Conservation (phyloP, 768 basidiomycete species). For the Sporobolomyces pararoseus region DNA sequence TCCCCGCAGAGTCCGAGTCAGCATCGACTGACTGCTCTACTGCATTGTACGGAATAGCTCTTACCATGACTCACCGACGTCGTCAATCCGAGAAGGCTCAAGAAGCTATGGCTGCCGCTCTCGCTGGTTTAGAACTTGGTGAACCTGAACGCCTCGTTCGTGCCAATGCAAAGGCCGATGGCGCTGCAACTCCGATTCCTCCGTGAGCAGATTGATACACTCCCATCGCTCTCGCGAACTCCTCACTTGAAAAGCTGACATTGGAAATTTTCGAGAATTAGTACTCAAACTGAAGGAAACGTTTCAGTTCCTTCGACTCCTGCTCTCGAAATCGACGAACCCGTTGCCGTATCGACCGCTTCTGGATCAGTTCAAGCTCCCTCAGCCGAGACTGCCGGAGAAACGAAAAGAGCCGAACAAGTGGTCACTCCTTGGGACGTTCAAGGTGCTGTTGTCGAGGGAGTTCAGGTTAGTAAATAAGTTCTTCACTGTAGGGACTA, state of each 20-base stretch:
- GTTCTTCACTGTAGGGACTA: too few relatives aligned
- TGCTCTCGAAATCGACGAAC: conserved; percentile 25
- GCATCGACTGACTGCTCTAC: too few relatives aligned
- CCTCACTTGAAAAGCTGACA: too few relatives aligned
- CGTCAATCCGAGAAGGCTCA: conserved; percentile 35
- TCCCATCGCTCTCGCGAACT: too few relatives aligned
- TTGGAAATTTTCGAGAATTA: too few relatives aligned
- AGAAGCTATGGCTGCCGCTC: conserved; percentile 40
- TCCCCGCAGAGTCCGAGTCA: too few relatives aligned
- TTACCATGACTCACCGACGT: conserved; percentile 39
- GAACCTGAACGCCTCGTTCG: conserved; percentile 38
- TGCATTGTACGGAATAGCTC: conserved; percentile 15
- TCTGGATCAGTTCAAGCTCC: conserved; percentile 15
- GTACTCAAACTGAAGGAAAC: conserved; percentile 23
- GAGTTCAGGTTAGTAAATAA: conserved; percentile 61
- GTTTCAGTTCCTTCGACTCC: conserved; percentile 24
- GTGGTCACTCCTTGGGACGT: conserved; percentile 92
- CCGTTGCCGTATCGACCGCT: conserved; percentile 16
- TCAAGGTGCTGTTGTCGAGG: conserved; percentile 81
- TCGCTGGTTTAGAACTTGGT: conserved; percentile 39
- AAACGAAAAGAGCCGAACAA: conserved; percentile 30
- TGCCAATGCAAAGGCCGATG: conserved; percentile 42
- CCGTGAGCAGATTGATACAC: conserved; percentile 30
- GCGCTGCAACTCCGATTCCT: conserved; percentile 38
- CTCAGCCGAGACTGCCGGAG: background rate